Percentiles rank a stretch among this genome's conserved stretches.
Evolutionary conservation across 2,329 filamentous ascomycete species (phyloP).

Genomic region (Nemania sp.): DNA sequence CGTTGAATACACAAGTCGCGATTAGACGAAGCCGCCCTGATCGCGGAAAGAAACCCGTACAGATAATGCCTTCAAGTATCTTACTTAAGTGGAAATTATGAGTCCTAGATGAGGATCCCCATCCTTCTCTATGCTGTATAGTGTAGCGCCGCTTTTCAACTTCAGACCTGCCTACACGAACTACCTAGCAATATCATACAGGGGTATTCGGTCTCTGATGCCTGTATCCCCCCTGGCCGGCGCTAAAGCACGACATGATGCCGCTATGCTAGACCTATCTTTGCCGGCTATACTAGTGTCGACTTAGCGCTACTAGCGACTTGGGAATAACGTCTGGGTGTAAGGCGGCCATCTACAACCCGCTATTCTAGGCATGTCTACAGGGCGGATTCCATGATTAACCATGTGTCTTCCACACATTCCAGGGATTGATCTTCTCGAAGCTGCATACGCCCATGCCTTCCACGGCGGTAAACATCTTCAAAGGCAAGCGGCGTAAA

Average conservation of each 20-base stretch:
- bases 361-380: background rate
- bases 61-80: background rate
- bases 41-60: background rate
- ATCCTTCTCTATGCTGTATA: background rate
- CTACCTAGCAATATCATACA: conserved; percentile 4
- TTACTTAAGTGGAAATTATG: background rate
- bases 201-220: conserved; percentile 2
- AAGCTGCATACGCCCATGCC: background rate
- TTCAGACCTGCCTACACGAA: background rate
- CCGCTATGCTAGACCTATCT: background rate
- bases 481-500: background rate
- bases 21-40: background rate
- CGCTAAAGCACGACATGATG: conserved; percentile 20
- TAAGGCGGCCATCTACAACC: background rate
- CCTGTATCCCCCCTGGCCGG: conserved; percentile 11
- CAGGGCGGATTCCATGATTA: background rate
- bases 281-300: background rate
- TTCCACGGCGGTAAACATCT: background rate
- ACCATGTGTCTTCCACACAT: background rate
- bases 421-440: no score
- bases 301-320: background rate
- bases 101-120: background rate
- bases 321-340: background rate
- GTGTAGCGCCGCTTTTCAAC: background rate
- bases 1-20: background rate